A percentile compares a stretch with the other conserved stretches of the same genome.
Evolutionary conservation across 768 basidiomycete species (phyloP).

Genomic region (Lactarius trivialis): DNA sequence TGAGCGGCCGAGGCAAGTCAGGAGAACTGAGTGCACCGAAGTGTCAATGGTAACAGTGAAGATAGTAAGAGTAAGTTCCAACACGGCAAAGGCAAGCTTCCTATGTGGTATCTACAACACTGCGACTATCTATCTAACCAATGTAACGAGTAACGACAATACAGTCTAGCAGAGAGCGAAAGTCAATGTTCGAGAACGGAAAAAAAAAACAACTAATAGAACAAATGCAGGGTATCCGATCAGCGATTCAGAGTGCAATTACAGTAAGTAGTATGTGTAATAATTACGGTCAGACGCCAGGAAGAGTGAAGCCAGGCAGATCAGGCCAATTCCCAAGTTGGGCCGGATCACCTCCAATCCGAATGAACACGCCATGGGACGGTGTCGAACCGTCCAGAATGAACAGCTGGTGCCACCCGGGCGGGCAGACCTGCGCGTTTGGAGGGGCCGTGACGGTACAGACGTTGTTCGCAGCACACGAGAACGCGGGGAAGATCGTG

Average conservation of each 20-base stretch:
- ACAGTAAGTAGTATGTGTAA: not conserved
- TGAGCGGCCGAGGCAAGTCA: no score
- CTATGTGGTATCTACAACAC: not conserved
- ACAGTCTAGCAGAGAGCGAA: not conserved
- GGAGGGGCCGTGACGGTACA: constrained; percentile 77
- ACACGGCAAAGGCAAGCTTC: not conserved
- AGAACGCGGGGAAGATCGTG: constrained; percentile 66
- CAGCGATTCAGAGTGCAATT: not conserved
- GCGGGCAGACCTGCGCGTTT: constrained; percentile 57
- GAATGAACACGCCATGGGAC: not conserved
- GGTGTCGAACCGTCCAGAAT: not conserved
- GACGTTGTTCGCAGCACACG: constrained; percentile 51
- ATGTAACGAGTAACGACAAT: not conserved
- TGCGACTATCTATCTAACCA: not conserved
- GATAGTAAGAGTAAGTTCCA: not conserved
- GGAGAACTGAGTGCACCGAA: no score
- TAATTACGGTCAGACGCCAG: constrained; percentile 45
- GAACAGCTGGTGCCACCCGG: not conserved
- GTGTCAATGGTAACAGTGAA: no score
- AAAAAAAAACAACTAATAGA: no score
- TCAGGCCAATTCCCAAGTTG: constrained; percentile 67
- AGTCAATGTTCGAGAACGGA: not conserved
- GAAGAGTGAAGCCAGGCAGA: constrained; percentile 57
- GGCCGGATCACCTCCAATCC: not conserved
- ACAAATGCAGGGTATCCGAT: not conserved